phyloP scores from a whole-genome alignment of 106 monocot genomes.

The Platanthera zijinensis region DNA sequence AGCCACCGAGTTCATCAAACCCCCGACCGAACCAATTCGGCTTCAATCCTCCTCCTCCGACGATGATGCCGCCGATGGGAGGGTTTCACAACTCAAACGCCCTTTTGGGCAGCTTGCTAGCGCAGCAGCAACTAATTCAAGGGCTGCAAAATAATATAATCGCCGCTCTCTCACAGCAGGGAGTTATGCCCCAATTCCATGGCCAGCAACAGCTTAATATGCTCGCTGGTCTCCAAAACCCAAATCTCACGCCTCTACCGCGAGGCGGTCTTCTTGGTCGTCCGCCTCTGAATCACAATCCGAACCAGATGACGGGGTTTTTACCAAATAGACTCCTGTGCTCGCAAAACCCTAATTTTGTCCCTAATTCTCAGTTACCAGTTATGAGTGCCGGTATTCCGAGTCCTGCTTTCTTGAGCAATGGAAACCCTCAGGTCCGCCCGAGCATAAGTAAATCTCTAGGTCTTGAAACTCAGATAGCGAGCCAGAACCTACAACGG shows the following conservation, averaged over 20 bases:
- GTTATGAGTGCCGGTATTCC: not conserved
- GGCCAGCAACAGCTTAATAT: constrained; percentile 6
- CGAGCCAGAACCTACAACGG: not conserved
- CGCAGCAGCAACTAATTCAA: constrained; percentile 2
- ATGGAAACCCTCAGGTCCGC: not conserved
- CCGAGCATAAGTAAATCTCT: not conserved
- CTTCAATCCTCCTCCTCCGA: constrained; percentile 6
- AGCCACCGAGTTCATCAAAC: not conserved
- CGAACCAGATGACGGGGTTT: constrained; percentile 8
- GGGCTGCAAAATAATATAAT: constrained; percentile 3
- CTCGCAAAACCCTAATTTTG: constrained; percentile 2
- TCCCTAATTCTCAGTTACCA: not conserved
- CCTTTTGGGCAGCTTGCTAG: not conserved
- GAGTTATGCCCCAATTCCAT: not conserved
- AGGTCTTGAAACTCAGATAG: not conserved
- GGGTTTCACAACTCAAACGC: constrained; percentile 3
- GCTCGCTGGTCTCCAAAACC: constrained; percentile 2
- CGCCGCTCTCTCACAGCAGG: not conserved
- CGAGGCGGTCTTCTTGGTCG: not conserved
- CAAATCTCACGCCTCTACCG: not conserved
- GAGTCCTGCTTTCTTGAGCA: not conserved
- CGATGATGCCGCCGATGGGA: not conserved
- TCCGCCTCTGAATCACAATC: not conserved
- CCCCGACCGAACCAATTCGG: constrained; percentile 1
- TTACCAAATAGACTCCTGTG: not conserved